A percentile compares a stretch with the other conserved stretches of the same genome.
phyloP scores from a whole-genome alignment of 2,329 filamentous ascomycete species.

The Aspergillus sergii region DNA sequence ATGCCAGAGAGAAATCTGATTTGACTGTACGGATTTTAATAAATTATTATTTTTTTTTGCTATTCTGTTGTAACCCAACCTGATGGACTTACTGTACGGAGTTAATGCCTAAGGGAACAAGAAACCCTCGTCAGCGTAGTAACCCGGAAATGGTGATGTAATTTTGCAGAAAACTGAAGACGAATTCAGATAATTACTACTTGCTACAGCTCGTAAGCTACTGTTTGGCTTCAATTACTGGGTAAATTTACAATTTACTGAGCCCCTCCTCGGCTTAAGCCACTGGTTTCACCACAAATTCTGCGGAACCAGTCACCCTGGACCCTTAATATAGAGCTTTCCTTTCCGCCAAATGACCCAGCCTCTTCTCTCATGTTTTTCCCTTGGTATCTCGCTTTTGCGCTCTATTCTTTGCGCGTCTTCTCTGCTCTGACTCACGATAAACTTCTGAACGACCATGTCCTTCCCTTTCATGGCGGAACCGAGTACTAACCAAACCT shows the following conservation, averaged over 20 bases:
- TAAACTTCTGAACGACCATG: background rate
- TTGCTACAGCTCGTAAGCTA: background rate
- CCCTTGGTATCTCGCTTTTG: background rate
- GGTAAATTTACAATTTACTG: background rate
- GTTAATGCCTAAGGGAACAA: conserved; percentile 1
- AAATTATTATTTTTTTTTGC: background rate
- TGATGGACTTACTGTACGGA: background rate
- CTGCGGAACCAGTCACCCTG: background rate
- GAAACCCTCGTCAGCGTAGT: background rate
- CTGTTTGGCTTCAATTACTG: background rate
- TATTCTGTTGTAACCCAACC: background rate
- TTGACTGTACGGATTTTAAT: background rate
- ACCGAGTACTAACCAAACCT: background rate
- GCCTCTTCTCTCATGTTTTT: background rate
- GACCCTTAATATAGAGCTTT: background rate
- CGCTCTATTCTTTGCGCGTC: background rate
- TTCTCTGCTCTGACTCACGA: background rate
- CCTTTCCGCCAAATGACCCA: background rate
- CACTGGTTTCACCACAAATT: background rate
- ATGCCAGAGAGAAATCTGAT: background rate
- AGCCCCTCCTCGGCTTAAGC: background rate
- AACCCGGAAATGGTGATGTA: conserved; percentile 1
- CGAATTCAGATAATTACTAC: background rate
- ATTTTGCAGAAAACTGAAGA: background rate
- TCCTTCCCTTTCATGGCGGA: background rate